A percentile compares a stretch with the other conserved stretches of the same genome.
phyloP scores from a whole-genome alignment of 2,329 filamentous ascomycete genomes.

The Fusarium sarcochroum region DNA sequence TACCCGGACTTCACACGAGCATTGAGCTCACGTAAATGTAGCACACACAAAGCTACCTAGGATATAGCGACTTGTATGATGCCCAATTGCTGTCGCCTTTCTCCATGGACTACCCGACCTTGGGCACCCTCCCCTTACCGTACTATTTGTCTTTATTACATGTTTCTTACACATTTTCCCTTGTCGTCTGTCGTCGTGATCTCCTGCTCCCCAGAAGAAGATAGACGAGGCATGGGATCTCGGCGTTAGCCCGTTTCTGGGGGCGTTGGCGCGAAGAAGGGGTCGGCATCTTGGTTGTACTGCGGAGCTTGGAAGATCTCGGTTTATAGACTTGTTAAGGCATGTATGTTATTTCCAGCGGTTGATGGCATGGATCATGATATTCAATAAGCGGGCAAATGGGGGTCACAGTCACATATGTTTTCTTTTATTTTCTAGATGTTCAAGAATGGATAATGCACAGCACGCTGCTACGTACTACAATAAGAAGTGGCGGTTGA shows the following conservation, averaged over 20 bases:
- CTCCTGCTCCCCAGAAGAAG: conserved; percentile 24
- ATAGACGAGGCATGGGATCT: conserved; percentile 32
- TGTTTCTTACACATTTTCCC: conserved; percentile 28
- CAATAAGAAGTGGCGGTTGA: background rate
- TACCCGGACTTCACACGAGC: conserved; percentile 11
- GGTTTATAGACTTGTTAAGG: conserved; percentile 46
- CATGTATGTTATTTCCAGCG: conserved; percentile 42
- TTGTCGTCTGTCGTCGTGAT: conserved; percentile 26
- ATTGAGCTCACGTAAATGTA: conserved; percentile 17
- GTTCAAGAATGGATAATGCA: conserved; percentile 7
- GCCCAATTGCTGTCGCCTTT: background rate
- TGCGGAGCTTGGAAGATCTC: conserved; percentile 30
- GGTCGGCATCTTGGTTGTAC: conserved; percentile 24
- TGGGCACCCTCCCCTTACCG: conserved; percentile 1
- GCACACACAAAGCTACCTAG: conserved; percentile 18
- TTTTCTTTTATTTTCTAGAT: conserved; percentile 1
- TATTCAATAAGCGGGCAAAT: conserved; percentile 38
- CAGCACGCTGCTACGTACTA: background rate
- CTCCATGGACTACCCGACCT: conserved; percentile 8
- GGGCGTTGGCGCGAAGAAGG: conserved; percentile 43
- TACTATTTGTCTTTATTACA: conserved; percentile 30
- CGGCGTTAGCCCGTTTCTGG: conserved; percentile 38
- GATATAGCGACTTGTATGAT: conserved; percentile 7
- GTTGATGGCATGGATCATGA: conserved; percentile 40
- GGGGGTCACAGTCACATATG: conserved; percentile 13